These are phyloP conservation scores for Westerdykella aurantiaca DNA, from an alignment of 2,329 filamentous ascomycete genomes.

Conservation along the genomic window DNA sequence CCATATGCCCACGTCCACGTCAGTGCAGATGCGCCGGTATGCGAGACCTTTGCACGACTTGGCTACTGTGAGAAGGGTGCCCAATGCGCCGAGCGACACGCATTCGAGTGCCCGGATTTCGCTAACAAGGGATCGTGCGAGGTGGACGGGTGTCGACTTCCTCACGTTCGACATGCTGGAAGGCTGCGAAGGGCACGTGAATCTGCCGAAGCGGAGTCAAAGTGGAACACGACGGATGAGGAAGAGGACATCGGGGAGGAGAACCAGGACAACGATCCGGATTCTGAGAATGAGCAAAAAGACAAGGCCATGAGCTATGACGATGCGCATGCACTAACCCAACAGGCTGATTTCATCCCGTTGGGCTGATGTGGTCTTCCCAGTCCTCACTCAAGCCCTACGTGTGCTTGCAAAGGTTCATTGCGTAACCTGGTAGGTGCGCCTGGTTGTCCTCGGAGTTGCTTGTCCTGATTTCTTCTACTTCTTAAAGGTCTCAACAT, in stretches of 20 bases:
- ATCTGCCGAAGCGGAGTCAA: slow-evolving; percentile 2
- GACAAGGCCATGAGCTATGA: slow-evolving; percentile 5
- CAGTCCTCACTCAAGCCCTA: no score
- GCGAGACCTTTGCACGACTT: slow-evolving; percentile 73
- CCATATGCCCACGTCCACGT: slow-evolving; percentile 81
- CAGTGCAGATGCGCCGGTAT: slow-evolving; percentile 71
- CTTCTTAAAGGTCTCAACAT: no score
- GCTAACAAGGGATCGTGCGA: slow-evolving; percentile 82
- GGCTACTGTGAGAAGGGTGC: slow-evolving; percentile 85
- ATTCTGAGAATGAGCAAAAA: not conserved
- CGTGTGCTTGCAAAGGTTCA: no score
- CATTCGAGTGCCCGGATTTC: slow-evolving; percentile 91
- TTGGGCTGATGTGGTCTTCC: slow-evolving; percentile 7
- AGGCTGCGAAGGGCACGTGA: slow-evolving; percentile 20
- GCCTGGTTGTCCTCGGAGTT: no score
- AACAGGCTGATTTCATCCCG: slow-evolving; percentile 29
- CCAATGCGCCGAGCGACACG: slow-evolving; percentile 73
- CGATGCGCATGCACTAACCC: slow-evolving; percentile 19
- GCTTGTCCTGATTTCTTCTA: no score
- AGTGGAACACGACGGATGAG: not conserved
- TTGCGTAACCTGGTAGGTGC: no score
- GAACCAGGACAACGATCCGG: not conserved
- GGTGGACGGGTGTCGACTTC: slow-evolving; percentile 73
- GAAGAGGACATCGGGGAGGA: not conserved
- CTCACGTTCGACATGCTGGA: slow-evolving; percentile 62